Evolutionary conservation across 129 eudicot genomes (phyloP).

Genomic region (Escallonia herrerae): DNA sequence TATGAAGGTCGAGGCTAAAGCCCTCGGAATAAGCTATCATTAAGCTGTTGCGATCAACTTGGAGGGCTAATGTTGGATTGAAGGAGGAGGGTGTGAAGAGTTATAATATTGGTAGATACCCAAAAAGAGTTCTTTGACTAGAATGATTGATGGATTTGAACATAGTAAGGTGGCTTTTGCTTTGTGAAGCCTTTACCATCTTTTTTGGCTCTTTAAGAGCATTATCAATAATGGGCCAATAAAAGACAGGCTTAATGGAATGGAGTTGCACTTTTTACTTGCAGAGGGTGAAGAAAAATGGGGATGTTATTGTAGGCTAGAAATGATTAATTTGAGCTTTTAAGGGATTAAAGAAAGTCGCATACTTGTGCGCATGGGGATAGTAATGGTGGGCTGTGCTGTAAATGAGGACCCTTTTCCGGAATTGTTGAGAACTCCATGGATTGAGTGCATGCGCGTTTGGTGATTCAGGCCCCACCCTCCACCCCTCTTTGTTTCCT

Average conservation of each 20-base stretch:
- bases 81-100: background rate
- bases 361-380: conserved; percentile 28
- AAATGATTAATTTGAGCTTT: conserved; percentile 26
- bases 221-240: conserved; percentile 16
- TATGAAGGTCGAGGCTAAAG: conserved; percentile 36
- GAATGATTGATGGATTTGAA: conserved; percentile 23
- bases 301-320: conserved; percentile 25
- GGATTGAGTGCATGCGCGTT: conserved; percentile 44
- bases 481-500: conserved; percentile 14
- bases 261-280: conserved; percentile 3
- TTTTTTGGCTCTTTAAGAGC: conserved; percentile 6
- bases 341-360: conserved; percentile 16
- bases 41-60: conserved; percentile 4
- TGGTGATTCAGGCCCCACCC: conserved; percentile 31
- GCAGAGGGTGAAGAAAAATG: conserved; percentile 14
- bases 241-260: conserved; percentile 18
- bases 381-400: conserved; percentile 26
- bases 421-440: conserved; percentile 19
- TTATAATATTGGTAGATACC: background rate
- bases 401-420: conserved; percentile 22
- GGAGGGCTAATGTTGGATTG: conserved; percentile 1
- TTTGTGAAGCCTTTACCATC: conserved; percentile 8
- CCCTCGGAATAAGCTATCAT: conserved; percentile 14
- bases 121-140: conserved; percentile 7
- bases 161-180: conserved; percentile 15